These are phyloP conservation scores for Nissolia schottii DNA, from an alignment of 306 rosid species.

Conservation along the genomic window DNA sequence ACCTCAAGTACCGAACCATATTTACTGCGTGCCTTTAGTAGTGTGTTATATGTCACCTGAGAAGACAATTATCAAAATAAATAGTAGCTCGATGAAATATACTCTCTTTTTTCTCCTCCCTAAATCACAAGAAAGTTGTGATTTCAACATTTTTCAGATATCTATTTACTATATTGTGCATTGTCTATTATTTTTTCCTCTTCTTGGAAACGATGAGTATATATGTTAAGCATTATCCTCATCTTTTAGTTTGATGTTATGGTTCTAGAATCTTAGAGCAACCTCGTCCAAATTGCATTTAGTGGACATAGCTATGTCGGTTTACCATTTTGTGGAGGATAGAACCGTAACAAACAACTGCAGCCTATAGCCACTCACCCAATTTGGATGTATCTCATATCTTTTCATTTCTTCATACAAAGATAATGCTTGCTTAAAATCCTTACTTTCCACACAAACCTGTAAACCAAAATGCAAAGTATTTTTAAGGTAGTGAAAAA, in stretches of 20 bases:
- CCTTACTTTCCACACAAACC: conserved; percentile 75
- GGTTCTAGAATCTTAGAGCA: conserved; percentile 11
- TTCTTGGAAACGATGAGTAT: background rate
- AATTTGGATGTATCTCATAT: conserved; percentile 64
- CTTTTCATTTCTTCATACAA: conserved; percentile 82
- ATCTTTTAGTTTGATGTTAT: conserved; percentile 7
- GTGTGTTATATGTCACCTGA: conserved; percentile 88
- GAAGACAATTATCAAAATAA: conserved; percentile 17
- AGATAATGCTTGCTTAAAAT: conserved; percentile 53
- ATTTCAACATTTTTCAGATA: conserved; percentile 4
- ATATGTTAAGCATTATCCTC: background rate
- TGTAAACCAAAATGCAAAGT: conserved; percentile 39
- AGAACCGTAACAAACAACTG: conserved; percentile 16
- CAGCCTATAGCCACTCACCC: conserved; percentile 46
- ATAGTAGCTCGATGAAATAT: conserved; percentile 19
- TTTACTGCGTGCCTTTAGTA: conserved; percentile 68
- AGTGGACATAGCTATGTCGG: conserved; percentile 2
- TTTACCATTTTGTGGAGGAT: conserved; percentile 18
- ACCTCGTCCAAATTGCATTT: conserved; percentile 14
- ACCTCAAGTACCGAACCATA: conserved; percentile 80
- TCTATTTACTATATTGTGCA: conserved; percentile 1
- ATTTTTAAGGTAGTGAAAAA: conserved; percentile 8
- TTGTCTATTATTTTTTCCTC: conserved; percentile 15
- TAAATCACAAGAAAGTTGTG: conserved; percentile 2
- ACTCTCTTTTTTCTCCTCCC: background rate